Conservation (phyloP, 176 grass and related monocot species). For the Urochloa ruziziensis region DNA sequence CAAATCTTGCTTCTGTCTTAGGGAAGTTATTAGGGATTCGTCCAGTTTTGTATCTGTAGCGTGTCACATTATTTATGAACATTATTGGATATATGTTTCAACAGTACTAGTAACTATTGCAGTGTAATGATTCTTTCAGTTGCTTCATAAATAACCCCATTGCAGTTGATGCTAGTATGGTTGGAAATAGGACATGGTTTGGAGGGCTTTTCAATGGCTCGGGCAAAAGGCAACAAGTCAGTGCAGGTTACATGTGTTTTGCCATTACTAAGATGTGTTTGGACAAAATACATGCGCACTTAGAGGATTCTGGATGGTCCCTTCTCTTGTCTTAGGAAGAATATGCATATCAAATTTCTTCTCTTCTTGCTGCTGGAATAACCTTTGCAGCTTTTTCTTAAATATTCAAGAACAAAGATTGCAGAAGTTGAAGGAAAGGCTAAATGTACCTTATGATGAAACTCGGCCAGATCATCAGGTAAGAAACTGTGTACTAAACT, state of each 20-base stretch:
- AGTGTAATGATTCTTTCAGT: neutral
- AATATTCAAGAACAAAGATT: slow-evolving; percentile 64
- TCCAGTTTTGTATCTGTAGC: neutral
- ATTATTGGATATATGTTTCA: neutral
- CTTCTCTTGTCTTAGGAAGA: neutral
- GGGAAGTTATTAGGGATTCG: neutral
- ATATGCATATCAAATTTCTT: too few relatives aligned
- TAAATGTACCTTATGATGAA: too few relatives aligned
- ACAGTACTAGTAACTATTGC: neutral
- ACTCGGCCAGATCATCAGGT: too few relatives aligned
- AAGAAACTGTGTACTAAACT: too few relatives aligned
- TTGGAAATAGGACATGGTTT: too few relatives aligned
- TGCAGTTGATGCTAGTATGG: too few relatives aligned
- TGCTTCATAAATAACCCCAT: too few relatives aligned
- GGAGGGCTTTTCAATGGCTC: too few relatives aligned
- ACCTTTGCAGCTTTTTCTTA: neutral
- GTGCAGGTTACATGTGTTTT: slow-evolving; percentile 42
- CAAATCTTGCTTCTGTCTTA: neutral
- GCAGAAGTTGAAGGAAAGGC: too few relatives aligned
- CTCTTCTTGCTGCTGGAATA: neutral
- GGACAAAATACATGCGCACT: neutral
- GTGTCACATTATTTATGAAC: neutral
- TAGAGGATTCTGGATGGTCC: neutral
- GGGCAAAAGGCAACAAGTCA: slow-evolving; percentile 58
- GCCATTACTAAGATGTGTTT: neutral